phyloP scores from a whole-genome alignment of 805 yeast genomes.

The Saccharomycopsis malanga region DNA sequence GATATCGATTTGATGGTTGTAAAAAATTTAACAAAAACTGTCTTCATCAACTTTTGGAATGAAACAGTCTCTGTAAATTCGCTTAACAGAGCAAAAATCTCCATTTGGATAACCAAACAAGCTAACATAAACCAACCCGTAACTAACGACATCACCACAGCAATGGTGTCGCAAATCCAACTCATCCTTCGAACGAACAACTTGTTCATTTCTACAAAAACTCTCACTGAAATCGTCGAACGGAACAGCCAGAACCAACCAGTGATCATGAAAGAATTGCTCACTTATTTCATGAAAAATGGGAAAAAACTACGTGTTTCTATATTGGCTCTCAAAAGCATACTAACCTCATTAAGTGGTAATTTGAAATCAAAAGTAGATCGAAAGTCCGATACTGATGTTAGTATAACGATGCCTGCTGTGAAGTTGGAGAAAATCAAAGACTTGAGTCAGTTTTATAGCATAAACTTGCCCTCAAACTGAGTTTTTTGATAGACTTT shows the following conservation, averaged over 20 bases:
- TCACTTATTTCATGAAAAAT: constrained; percentile 35
- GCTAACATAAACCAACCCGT: background rate
- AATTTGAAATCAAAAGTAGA: background rate
- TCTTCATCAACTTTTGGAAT: constrained; percentile 33
- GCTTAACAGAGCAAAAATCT: constrained; percentile 32
- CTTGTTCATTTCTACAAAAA: constrained; percentile 36
- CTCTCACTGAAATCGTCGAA: constrained; percentile 34
- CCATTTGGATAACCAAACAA: constrained; percentile 25
- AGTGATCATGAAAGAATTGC: constrained; percentile 34
- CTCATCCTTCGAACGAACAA: constrained; percentile 42
- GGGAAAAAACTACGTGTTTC: constrained; percentile 36
- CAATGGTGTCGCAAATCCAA: constrained; percentile 36
- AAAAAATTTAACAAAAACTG: constrained; percentile 27
- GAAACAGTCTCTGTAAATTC: constrained; percentile 33
- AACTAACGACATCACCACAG: constrained; percentile 28
- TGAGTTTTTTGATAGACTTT: no score
- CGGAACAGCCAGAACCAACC: constrained; percentile 34
- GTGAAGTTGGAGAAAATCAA: constrained; percentile 1
- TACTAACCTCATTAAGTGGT: background rate
- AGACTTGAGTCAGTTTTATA: no score
- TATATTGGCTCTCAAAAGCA: constrained; percentile 29
- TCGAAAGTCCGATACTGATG: background rate
- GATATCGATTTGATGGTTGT: constrained; percentile 31
- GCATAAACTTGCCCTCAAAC: no score
- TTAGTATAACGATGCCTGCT: background rate